phyloP scores from a whole-genome alignment of 1,284 basidiomycete genomes.

The Cryptococcus neoformans region DNA sequence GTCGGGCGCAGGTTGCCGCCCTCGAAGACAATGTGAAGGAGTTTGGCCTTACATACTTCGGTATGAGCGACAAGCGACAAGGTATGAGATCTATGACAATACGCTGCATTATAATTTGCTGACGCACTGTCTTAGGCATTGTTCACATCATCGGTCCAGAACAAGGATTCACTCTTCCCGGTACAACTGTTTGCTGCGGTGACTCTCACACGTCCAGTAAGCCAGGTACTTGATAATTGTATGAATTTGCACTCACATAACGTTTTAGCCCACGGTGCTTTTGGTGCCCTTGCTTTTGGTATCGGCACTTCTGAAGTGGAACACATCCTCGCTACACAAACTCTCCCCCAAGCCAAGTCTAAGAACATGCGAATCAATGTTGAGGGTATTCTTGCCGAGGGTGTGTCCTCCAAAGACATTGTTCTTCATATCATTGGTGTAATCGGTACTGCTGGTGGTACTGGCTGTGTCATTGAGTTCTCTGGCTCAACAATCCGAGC shows the following conservation, averaged over 20 bases:
- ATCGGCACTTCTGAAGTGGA: constrained; percentile 97
- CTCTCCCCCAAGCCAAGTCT: constrained; percentile 82
- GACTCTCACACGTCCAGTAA: constrained; percentile 77
- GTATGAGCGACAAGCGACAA: constrained; percentile 85
- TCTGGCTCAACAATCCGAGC: constrained; percentile 86
- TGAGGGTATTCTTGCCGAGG: constrained; percentile 78
- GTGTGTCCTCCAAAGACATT: constrained; percentile 92
- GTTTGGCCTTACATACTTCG: constrained; percentile 93
- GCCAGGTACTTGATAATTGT: constrained; percentile 3
- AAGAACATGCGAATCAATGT: constrained; percentile 97
- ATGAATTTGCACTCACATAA: background rate
- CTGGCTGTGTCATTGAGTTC: constrained; percentile 89
- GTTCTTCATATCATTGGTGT: constrained; percentile 91
- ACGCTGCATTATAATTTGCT: background rate
- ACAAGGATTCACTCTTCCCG: constrained; percentile 93
- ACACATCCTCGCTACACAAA: constrained; percentile 95
- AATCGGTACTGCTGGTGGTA: constrained; percentile 93
- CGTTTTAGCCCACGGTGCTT: constrained; percentile 79
- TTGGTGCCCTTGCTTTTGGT: constrained; percentile 93
- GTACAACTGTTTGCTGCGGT: constrained; percentile 93
- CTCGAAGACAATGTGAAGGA: constrained; percentile 94
- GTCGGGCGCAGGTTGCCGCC: constrained; percentile 83
- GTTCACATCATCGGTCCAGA: constrained; percentile 96
- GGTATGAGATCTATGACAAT: constrained; percentile 52
- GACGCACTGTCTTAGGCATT: constrained; percentile 62